A percentile compares a stretch with the other conserved stretches of the same genome.
Evolutionary conservation across 78 protist genomes (phyloP).

Genomic region (Protostelium mycophagum): DNA sequence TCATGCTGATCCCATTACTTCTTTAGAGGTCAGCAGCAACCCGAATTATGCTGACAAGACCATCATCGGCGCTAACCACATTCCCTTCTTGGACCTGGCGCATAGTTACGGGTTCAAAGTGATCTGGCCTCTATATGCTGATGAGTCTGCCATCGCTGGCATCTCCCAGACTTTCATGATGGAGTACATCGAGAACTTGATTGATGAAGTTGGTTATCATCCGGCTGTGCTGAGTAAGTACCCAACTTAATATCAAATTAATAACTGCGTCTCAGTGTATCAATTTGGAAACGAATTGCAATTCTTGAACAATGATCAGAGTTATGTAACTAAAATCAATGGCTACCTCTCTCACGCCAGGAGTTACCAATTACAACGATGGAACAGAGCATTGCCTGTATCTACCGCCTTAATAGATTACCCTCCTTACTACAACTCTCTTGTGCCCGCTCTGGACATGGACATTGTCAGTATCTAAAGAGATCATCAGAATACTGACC

Average conservation of each 20-base stretch:
- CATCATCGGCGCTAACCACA: not conserved
- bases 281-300: not conserved
- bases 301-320: not conserved
- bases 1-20: not conserved
- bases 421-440: not conserved
- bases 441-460: not conserved
- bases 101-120: not conserved
- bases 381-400: not conserved
- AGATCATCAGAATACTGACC: too few species aligned
- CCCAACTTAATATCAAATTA: not conserved
- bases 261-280: not conserved
- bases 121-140: not conserved
- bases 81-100: not conserved
- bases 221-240: not conserved
- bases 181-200: not conserved
- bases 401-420: not conserved
- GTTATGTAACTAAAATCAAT: not conserved
- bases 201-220: not conserved
- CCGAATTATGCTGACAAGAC: not conserved
- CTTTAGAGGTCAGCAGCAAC: not conserved
- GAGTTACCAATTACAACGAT: not conserved
- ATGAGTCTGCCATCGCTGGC: not conserved
- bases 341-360: not conserved
- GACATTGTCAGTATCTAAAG: too few species aligned
- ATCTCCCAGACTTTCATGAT: not conserved